Evolutionary conservation across 176 grass and related monocot species (phyloP), one percentile per base, ranked within the genome.

Genomic region (Triticum timopheevii): DNA sequence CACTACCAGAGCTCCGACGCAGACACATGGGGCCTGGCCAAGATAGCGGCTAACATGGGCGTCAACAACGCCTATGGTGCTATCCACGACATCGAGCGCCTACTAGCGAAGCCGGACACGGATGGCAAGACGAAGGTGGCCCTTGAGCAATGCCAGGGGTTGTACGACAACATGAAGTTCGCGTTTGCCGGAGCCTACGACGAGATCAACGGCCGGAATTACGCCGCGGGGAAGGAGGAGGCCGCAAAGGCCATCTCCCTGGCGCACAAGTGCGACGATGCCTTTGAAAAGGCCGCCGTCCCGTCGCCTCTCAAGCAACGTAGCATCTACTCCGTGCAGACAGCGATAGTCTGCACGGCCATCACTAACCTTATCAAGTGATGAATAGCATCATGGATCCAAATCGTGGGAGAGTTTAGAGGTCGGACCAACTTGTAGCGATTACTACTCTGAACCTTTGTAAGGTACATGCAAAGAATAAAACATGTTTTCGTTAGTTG

Each of bases 281-380:
- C 11, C 65, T 65, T 65, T 13, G 24, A 6, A 0, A 77, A 69
- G 47, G 75, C 64, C 6, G 16, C 28, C 13, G 2, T 85, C 64
- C 17, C 16, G 11, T 34, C 76, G 11, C 76, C 36, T 36, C 49
- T 86, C 11, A 19, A 4, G 52, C 34, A 13, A 3, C 50, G 25
- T 19, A 34, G 77, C 69, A 62, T 25, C 54, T 58, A 58, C 19
- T 20, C 54, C 7, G 7, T 58, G 19, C 54, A 58, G 54, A 58
- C 7, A 58, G 19, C 24, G 1, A 66, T 33, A 12, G 1, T 86
- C 4, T 69, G 75, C 76, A 80, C 27, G 24, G 65, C 65, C 52
- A 86, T 86, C 76, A 62, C 36, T 36, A 79, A 86, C 12, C 84
- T 86, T 52, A 80, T 72, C 84, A 69, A 86, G 45, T 79, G 75